Evolutionary conservation across 2,329 filamentous ascomycete genomes (phyloP), one percentile per base, ranked within the genome.

Genomic region (Cytospora chrysosperma): DNA sequence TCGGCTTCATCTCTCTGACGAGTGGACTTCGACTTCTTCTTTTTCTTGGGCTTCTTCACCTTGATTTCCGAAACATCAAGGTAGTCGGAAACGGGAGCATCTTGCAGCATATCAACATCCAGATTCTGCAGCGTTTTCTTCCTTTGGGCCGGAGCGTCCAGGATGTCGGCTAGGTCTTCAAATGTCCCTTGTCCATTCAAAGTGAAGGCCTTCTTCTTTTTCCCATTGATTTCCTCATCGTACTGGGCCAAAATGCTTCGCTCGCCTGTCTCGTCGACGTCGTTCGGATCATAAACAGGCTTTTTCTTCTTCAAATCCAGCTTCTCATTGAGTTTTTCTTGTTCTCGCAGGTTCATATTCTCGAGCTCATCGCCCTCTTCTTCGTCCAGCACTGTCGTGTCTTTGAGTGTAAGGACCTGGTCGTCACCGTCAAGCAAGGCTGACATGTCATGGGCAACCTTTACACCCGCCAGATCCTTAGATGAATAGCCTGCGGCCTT

Each of bases 361-460:
- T 95, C 91, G 17, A 99, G 82, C 76, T 98, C 93, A 74, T 98
- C 95, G 2, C 92, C 94, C 64, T 93, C 90, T 30, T 92, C 93
- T 34, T 91, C 88, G 64, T 91, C 87, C 56, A 93, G 86, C 61
- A 99, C 92, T 1, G 91, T 92, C 1, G 90, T 86, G 76, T 99
- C 95, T 73, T 97, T 97, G n/a, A 99, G 83, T 0, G 94, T 97
- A 59, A 99, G 81, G 34, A 99, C 87, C 73, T 98, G 93, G 64
- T 97, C 93, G 64, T 91, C 88, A 21, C 86, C 89, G 59, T 92
- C 92, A 27, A 91, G 87, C 67, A 99, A 94, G 26, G 91, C 85
- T 5, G 85, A 86, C 64, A 93, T 77, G 73, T 97, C 92, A 74
- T 99, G 95, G 5, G 88, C 93, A 59, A 99, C 94, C 74, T 92